Conservation (phyloP, 345 rosid genomes). For the Gossypium herbaceum region DNA sequence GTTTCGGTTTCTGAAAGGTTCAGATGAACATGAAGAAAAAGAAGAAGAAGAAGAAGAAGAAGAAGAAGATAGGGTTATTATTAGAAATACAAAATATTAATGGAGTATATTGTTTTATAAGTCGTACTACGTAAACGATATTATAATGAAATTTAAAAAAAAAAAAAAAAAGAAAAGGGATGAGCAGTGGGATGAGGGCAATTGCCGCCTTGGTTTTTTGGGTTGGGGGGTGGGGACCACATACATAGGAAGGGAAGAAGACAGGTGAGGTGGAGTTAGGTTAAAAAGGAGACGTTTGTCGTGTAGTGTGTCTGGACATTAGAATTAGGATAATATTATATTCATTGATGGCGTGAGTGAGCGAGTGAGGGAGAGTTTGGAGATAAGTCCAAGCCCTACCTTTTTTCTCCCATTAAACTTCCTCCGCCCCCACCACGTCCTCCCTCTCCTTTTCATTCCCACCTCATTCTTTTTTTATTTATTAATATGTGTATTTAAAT, state of each 20-base stretch:
- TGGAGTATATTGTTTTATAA: too few relatives aligned
- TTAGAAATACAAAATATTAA: too few relatives aligned
- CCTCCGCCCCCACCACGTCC: constrained; percentile 13
- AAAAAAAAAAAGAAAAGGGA: too few relatives aligned
- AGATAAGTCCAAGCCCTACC: constrained; percentile 22
- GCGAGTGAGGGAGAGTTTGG: too few relatives aligned
- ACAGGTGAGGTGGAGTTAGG: background rate
- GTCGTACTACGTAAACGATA: too few relatives aligned
- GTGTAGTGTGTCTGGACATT: background rate
- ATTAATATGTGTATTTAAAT: too few relatives aligned
- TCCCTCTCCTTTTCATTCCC: too few relatives aligned
- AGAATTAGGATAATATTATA: background rate
- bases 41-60: background rate
- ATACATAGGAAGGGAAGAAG: background rate
- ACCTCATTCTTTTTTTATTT: background rate
- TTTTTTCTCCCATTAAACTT: constrained; percentile 17
- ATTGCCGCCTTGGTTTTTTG: background rate
- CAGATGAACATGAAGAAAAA: background rate
- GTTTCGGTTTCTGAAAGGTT: background rate
- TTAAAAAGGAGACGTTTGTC: constrained; percentile 23
- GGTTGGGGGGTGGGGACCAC: background rate
- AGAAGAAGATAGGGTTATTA: background rate
- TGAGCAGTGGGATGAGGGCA: background rate
- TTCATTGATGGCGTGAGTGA: too few relatives aligned
- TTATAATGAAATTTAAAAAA: too few relatives aligned